Base-by-base conservation (phyloP, 768 basidiomycete genomes). In the Phallus indusiatus region DNA sequence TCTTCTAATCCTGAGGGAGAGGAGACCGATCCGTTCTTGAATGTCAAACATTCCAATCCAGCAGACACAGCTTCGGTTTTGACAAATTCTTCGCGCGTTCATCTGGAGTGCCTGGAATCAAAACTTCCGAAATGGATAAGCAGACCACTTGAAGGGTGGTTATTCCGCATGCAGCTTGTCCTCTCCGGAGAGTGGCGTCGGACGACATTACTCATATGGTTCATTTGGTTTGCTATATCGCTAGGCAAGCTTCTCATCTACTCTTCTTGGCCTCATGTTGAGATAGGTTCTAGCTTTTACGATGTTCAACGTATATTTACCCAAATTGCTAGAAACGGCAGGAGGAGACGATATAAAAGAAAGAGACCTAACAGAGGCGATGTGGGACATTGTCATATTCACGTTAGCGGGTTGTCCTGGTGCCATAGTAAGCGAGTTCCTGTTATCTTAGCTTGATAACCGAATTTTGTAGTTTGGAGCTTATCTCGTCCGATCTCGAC, bases 271-370 rank as follows among this genome's bases (percentile, higher is more conserved):
- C 14, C 18, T 4, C 42, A 42, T 17, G n/a, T 49, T 20, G n/a
- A 37, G 14, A 2, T 34, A n/a, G n/a, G 1, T 47, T 56, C 20
- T 59, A 89, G 88, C 83, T 0, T 92, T 84, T 66, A 93, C 90
- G 1, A 92, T 95, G 85, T 94, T 95, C 71, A 95, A 94, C 67
- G 90, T 93, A 24, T 95, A 82, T 67, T 78, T 94, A 18, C 93
- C 93, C 0, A 94, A 90, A 66, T 74, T 94, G 11, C 72, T 95
- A 37, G 93, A 95, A 72, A 79, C 80, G 24, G 74, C 81, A 18
- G 61, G 62, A 1, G 63, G 67, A 1, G 60, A 66, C 14, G 59
- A 59, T 14, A 33, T 60, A 17, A 63, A 67, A 12, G 67, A 75
- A 1, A 80, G 81, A 65, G 75, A 78, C 1, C 68, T 85, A 16